Evolutionary conservation across 139 green algal genomes (phyloP).

Genomic region (Chlorella sp.): DNA sequence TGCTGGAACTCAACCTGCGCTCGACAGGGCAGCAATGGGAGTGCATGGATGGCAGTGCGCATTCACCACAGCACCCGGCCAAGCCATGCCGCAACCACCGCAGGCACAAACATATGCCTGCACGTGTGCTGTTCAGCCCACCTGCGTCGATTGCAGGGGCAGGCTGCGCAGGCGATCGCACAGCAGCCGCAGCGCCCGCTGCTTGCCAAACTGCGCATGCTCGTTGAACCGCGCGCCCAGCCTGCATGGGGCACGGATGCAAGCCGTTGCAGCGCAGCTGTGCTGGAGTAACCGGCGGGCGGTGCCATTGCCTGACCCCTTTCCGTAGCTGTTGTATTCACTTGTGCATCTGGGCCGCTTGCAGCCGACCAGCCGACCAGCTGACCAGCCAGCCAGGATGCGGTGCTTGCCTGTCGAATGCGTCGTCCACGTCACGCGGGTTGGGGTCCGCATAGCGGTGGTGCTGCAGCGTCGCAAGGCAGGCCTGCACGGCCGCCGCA

Average conservation of each 20-base stretch:
- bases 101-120: too few relatives aligned
- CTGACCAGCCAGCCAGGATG: not conserved
- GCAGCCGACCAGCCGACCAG: too few relatives aligned
- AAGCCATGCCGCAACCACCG: too few relatives aligned
- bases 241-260: not conserved
- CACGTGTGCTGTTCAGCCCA: not conserved
- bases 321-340: too few relatives aligned
- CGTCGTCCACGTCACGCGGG: not conserved
- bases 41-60: too few relatives aligned
- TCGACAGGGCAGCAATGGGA: not conserved
- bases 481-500: not conserved
- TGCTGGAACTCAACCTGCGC: slow-evolving; percentile 38
- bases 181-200: slow-evolving; percentile 31
- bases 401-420: not conserved
- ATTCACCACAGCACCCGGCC: too few relatives aligned
- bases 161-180: not conserved
- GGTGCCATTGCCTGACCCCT: too few relatives aligned
- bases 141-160: slow-evolving; percentile 12
- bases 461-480: not conserved
- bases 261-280: too few relatives aligned
- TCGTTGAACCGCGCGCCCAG: slow-evolving; percentile 26
- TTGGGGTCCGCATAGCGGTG: slow-evolving; percentile 19
- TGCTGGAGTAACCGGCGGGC: too few relatives aligned
- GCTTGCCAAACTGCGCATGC: slow-evolving; percentile 44
- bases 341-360: too few relatives aligned